Percentiles rank a stretch among this genome's conserved stretches.
phyloP scores from a whole-genome alignment of 2,329 filamentous ascomycete species.

The Phialocephala sp. region DNA sequence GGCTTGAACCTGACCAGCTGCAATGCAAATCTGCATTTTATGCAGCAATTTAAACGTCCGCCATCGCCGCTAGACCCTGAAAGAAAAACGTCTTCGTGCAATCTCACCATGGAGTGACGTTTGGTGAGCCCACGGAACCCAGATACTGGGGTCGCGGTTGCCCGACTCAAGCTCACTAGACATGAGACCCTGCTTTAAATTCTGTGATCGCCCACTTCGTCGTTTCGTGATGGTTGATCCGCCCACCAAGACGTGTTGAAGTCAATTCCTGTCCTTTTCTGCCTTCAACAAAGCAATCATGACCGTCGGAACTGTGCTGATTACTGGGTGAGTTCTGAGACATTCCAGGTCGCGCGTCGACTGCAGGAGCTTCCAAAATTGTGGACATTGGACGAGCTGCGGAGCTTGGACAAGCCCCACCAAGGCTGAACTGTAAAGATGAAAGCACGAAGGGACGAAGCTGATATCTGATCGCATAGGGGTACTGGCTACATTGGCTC shows the following conservation, averaged over 20 bases:
- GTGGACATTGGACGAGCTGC: neutral
- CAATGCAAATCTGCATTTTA: conserved; percentile 3
- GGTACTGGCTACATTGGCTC: conserved; percentile 99
- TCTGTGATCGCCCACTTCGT: conserved; percentile 12
- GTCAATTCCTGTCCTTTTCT: neutral
- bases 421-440: neutral
- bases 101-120: conserved; percentile 9
- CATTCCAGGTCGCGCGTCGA: neutral
- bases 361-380: neutral
- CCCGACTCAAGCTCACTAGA: neutral
- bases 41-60: conserved; percentile 8
- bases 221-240: conserved; percentile 11
- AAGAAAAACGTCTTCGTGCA: neutral
- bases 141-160: neutral
- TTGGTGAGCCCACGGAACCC: neutral
- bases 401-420: conserved; percentile 4
- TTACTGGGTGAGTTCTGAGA: conserved; percentile 76
- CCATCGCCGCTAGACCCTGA: neutral
- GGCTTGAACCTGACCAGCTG: conserved; percentile 3
- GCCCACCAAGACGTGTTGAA: conserved; percentile 4
- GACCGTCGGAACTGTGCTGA: conserved; percentile 85
- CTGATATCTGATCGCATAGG: conserved; percentile 56
- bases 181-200: conserved; percentile 11
- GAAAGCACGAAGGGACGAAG: neutral
- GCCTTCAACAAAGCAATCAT: conserved; percentile 52